phyloP scores from a whole-genome alignment of 371 early-diverging fungal species.

The Capillidium heterosporum region DNA sequence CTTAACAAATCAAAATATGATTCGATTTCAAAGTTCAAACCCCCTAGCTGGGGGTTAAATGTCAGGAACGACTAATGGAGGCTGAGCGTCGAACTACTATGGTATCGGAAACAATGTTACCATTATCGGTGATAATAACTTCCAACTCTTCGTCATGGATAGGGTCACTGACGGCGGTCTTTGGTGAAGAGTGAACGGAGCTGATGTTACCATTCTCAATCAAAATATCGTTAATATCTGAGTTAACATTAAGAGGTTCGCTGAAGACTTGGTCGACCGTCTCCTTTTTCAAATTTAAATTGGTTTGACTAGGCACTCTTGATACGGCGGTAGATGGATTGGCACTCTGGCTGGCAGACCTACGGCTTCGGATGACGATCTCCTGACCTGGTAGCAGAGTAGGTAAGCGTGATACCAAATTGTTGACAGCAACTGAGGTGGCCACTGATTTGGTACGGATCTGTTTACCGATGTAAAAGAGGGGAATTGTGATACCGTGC shows the following conservation, averaged over 20 bases:
- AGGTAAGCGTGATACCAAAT: background rate
- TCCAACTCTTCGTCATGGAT: background rate
- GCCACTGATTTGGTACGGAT: constrained; percentile 7
- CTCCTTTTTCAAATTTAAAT: too few species aligned
- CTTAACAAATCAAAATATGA: too few species aligned
- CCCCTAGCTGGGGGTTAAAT: too few species aligned
- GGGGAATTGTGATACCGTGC: constrained; percentile 63
- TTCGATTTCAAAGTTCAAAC: too few species aligned
- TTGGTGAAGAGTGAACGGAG: background rate
- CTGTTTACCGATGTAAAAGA: constrained; percentile 33
- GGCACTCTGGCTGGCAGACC: too few species aligned
- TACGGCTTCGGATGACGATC: background rate
- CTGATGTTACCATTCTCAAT: too few species aligned
- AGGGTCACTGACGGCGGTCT: background rate
- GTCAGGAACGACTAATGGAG: too few species aligned
- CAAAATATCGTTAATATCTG: too few species aligned
- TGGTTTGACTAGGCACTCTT: too few species aligned
- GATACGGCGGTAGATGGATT: too few species aligned
- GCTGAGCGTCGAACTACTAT: too few species aligned
- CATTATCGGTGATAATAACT: background rate
- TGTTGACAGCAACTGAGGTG: background rate
- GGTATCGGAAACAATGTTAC: background rate
- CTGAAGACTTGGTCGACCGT: too few species aligned
- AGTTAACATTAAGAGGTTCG: background rate
- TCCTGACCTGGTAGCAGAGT: background rate